Percentiles rank a stretch among this genome's conserved stretches.
Evolutionary conservation across 108 stramenopile species (phyloP).

Genomic region (Skeletonema marinoi): DNA sequence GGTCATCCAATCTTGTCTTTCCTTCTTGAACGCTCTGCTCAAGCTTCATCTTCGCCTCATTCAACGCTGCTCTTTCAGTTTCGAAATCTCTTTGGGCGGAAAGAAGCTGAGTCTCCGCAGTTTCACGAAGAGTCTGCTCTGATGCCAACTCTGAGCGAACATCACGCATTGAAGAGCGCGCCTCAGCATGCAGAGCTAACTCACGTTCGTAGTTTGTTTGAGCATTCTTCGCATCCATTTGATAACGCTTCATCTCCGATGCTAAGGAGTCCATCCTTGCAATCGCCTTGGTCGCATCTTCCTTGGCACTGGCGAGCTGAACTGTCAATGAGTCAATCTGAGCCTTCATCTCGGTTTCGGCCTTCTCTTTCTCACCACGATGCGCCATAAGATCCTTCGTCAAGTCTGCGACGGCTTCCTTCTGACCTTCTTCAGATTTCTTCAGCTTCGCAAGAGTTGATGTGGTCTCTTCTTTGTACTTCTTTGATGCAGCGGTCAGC

Average conservation of each 20-base stretch:
- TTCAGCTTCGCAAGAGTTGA: slow-evolving; percentile 54
- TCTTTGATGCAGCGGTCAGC: slow-evolving; percentile 60
- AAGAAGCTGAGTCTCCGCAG: slow-evolving; percentile 55
- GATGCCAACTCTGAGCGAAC: slow-evolving; percentile 62
- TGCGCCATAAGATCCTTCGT: slow-evolving; percentile 75
- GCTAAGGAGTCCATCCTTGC: slow-evolving; percentile 47
- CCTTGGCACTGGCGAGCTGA: slow-evolving; percentile 42
- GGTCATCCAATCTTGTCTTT: slow-evolving; percentile 62
- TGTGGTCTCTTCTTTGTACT: slow-evolving; percentile 58
- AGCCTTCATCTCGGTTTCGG: slow-evolving; percentile 55
- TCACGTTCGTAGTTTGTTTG: slow-evolving; percentile 82
- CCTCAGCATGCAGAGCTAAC: slow-evolving; percentile 77
- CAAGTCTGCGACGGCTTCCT: slow-evolving; percentile 71
- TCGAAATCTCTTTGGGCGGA: slow-evolving; percentile 54
- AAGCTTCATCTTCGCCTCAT: slow-evolving; percentile 59
- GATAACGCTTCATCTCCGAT: slow-evolving; percentile 58
- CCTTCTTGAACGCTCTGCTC: slow-evolving; percentile 46
- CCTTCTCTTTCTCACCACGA: slow-evolving; percentile 74
- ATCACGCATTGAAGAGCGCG: slow-evolving; percentile 67
- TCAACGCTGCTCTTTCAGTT: slow-evolving; percentile 47
- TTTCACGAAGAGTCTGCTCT: slow-evolving; percentile 52
- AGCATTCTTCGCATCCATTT: slow-evolving; percentile 51
- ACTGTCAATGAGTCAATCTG: slow-evolving; percentile 54
- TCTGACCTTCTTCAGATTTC: slow-evolving; percentile 51
- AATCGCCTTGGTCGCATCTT: slow-evolving; percentile 60